Conservation (phyloP, 176 grass and related monocot genomes). For the Themeda triandra region DNA sequence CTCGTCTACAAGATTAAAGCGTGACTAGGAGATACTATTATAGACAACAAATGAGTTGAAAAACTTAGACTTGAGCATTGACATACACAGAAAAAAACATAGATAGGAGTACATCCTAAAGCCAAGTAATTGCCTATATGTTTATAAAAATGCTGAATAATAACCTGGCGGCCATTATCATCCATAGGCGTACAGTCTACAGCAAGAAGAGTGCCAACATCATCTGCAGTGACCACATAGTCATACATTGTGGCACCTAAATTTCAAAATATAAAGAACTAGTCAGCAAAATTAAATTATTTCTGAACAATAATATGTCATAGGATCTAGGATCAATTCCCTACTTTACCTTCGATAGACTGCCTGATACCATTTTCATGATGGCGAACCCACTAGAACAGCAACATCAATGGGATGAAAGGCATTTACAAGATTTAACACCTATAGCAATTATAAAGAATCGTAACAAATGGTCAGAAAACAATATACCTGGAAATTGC, state of each 20-base stretch:
- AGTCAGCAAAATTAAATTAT: constrained; percentile 21
- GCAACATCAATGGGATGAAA: constrained; percentile 13
- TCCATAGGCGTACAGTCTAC: constrained; percentile 96
- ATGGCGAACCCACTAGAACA: constrained; percentile 83
- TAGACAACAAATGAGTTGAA: background rate
- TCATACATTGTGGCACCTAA: constrained; percentile 79
- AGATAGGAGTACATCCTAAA: background rate
- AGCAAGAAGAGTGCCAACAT: constrained; percentile 83
- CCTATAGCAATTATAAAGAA: constrained; percentile 19
- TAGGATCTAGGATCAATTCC: constrained; percentile 1
- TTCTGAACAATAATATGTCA: constrained; percentile 9
- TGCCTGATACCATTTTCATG: constrained; percentile 74
- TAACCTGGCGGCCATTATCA: constrained; percentile 86
- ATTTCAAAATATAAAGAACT: constrained; percentile 26
- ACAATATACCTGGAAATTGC: constrained; percentile 85
- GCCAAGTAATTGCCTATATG: background rate
- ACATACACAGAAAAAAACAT: background rate
- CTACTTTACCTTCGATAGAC: constrained; percentile 78
- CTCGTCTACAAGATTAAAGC: background rate
- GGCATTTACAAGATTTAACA: constrained; percentile 11
- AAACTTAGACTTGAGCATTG: background rate
- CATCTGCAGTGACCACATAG: constrained; percentile 87
- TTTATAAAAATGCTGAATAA: background rate
- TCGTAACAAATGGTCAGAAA: constrained; percentile 1
- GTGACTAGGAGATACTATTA: constrained; percentile 1